phyloP scores from a whole-genome alignment of 2,329 filamentous ascomycete genomes.

The Aspergillus japonicus region DNA sequence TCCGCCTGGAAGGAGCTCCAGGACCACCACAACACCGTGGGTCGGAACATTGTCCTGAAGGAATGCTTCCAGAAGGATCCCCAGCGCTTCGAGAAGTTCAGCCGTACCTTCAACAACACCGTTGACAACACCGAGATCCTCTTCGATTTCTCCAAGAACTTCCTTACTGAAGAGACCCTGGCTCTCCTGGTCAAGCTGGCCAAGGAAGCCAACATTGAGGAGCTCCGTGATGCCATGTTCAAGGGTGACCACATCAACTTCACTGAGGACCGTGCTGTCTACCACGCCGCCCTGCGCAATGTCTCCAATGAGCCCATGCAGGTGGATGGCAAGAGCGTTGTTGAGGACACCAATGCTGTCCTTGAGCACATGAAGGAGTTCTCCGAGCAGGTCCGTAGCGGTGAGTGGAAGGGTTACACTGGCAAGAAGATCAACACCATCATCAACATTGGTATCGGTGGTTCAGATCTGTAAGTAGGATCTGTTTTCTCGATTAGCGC shows the following conservation, averaged over 20 bases:
- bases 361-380: conserved; percentile 98
- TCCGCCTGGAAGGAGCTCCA: conserved; percentile 87
- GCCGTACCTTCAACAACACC: conserved; percentile 75
- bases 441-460: conserved; percentile 96
- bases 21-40: conserved; percentile 80
- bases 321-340: conserved; percentile 90
- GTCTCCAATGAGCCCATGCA: conserved; percentile 75
- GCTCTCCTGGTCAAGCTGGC: conserved; percentile 84
- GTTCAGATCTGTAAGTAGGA: conserved; percentile 83
- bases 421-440: conserved; percentile 97
- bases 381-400: conserved; percentile 88
- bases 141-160: conserved; percentile 99
- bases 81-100: conserved; percentile 85
- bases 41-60: conserved; percentile 88
- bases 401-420: conserved; percentile 94
- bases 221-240: conserved; percentile 97
- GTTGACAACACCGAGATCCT: conserved; percentile 82
- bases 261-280: conserved; percentile 93
- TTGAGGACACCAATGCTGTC: conserved; percentile 87
- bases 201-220: conserved; percentile 83
- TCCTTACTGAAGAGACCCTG: conserved; percentile 89
- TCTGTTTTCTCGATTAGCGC: not conserved
- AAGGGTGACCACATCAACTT: conserved; percentile 98
- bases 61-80: conserved; percentile 88
- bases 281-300: conserved; percentile 92